phyloP scores from a whole-genome alignment of 2,329 filamentous ascomycete species.

The Fusarium floridanum region DNA sequence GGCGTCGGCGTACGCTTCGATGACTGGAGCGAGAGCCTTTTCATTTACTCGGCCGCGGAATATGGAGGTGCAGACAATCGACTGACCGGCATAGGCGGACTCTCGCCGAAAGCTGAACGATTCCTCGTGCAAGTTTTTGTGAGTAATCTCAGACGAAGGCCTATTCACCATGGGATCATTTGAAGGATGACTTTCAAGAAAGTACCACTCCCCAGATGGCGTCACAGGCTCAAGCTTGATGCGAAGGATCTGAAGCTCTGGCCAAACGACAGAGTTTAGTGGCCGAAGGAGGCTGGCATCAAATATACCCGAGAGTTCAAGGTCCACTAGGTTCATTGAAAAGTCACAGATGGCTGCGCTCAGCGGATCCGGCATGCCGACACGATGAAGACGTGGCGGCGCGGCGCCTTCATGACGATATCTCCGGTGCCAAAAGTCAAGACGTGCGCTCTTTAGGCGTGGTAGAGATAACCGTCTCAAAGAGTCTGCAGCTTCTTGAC shows the following conservation, averaged over 20 bases:
- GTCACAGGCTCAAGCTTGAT: slow-evolving; percentile 7
- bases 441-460: neutral
- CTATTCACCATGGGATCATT: too few relatives aligned
- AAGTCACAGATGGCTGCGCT: slow-evolving; percentile 9
- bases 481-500: slow-evolving; percentile 2
- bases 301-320: slow-evolving; percentile 11
- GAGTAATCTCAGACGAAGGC: neutral
- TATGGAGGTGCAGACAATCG: too few relatives aligned
- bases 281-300: slow-evolving; percentile 1
- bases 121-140: slow-evolving; percentile 5
- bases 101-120: slow-evolving; percentile 3
- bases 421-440: slow-evolving; percentile 6
- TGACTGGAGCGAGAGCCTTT: neutral
- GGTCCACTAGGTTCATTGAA: slow-evolving; percentile 7
- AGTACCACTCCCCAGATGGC: slow-evolving; percentile 13
- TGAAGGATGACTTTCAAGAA: neutral
- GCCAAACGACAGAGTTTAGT: neutral
- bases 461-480: slow-evolving; percentile 3
- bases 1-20: slow-evolving; percentile 6
- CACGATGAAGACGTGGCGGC: neutral
- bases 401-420: neutral
- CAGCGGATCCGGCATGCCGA: neutral
- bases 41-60: neutral
- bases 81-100: neutral
- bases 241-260: neutral